These are phyloP conservation scores for Crassisporium funariophilum DNA, from an alignment of 768 basidiomycete species.

Conservation along the genomic window DNA sequence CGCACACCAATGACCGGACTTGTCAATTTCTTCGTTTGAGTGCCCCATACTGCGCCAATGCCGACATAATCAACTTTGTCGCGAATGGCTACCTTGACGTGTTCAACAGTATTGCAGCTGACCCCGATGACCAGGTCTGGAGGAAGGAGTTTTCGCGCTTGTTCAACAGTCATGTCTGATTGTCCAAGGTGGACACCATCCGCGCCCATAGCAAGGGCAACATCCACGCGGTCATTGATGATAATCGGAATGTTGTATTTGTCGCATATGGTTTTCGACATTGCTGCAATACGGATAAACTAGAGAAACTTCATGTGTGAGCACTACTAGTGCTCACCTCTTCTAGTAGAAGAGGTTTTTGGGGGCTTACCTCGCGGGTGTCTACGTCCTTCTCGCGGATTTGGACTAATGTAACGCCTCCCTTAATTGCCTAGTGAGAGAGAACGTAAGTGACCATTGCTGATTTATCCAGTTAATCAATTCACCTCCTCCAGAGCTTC, in stretches of 20 bases:
- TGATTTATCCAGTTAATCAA: constrained; percentile 9
- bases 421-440: constrained; percentile 67
- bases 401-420: constrained; percentile 90
- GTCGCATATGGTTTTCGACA: constrained; percentile 72
- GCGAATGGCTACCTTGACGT: constrained; percentile 62
- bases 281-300: constrained; percentile 76
- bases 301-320: too few relatives aligned
- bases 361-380: constrained; percentile 73
- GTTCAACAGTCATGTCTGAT: constrained; percentile 72
- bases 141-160: constrained; percentile 72
- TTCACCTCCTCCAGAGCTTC: constrained; percentile 74
- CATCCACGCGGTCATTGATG: constrained; percentile 87
- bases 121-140: constrained; percentile 75
- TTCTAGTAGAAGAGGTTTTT: too few relatives aligned
- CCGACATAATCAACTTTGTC: constrained; percentile 85
- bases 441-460: not conserved
- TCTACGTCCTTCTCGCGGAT: constrained; percentile 84
- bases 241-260: constrained; percentile 80
- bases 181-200: constrained; percentile 91
- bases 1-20: constrained; percentile 70
- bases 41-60: constrained; percentile 83
- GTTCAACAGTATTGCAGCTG: constrained; percentile 68
- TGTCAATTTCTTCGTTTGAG: constrained; percentile 74
- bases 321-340: too few relatives aligned
- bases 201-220: constrained; percentile 76